Conservation (phyloP, 306 rosid species). For the Acacia melanoxylon region DNA sequence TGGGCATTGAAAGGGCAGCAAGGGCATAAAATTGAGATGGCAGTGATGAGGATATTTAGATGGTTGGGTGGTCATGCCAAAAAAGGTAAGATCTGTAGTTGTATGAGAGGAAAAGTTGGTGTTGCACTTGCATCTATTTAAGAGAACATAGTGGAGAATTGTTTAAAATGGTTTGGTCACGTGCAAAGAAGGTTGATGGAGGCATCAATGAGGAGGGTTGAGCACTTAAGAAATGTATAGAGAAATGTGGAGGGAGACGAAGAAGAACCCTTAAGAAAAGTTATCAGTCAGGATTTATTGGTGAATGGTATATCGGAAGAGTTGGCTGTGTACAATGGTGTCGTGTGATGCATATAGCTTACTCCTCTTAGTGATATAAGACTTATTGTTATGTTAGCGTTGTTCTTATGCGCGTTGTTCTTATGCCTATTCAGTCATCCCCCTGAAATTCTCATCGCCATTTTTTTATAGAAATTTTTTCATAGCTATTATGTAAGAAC, state of each 20-base stretch:
- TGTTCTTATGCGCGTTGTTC: neutral
- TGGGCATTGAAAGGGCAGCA: neutral
- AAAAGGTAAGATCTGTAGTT: neutral
- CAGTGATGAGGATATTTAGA: neutral
- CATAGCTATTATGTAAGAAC: neutral
- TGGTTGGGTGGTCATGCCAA: neutral
- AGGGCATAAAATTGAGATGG: neutral
- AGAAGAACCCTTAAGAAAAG: neutral
- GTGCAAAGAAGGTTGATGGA: neutral
- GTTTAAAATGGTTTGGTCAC: neutral
- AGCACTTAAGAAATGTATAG: neutral
- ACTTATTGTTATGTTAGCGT: neutral
- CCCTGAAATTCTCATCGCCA: neutral
- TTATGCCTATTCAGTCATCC: neutral
- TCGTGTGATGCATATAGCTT: neutral
- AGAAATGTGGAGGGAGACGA: neutral
- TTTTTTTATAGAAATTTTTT: too few relatives aligned
- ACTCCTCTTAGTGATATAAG: neutral
- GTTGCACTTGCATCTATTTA: neutral
- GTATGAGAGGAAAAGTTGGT: neutral
- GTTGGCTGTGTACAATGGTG: neutral
- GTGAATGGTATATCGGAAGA: neutral
- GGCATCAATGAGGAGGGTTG: neutral
- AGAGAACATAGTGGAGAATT: neutral
- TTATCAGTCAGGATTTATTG: neutral